phyloP scores from a whole-genome alignment of 2,329 filamentous ascomycete species.

The Colletotrichum sublineola region DNA sequence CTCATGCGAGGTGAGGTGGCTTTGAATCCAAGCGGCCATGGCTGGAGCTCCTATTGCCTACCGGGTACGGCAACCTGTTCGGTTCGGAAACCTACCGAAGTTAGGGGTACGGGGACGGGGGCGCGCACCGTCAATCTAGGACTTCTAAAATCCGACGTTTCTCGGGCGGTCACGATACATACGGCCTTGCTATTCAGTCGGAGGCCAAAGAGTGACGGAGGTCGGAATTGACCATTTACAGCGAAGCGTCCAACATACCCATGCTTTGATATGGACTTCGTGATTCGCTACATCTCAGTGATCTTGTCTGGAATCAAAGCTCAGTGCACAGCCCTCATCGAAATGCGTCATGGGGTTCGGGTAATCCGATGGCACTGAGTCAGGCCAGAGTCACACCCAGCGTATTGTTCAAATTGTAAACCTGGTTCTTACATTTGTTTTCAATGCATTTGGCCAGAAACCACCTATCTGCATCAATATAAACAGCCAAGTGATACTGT shows the following conservation, averaged over 20 bases:
- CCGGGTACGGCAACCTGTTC: background rate
- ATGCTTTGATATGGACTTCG: too few species aligned
- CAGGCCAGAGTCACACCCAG: conserved; percentile 16
- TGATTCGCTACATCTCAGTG: background rate
- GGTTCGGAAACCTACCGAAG: background rate
- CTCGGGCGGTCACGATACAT: background rate
- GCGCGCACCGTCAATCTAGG: background rate
- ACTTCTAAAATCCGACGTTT: background rate
- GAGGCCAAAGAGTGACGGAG: too few species aligned
- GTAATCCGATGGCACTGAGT: conserved; percentile 11
- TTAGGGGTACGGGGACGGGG: background rate
- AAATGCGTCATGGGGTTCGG: background rate
- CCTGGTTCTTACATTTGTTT: background rate
- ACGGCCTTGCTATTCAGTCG: background rate
- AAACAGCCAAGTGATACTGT: too few species aligned
- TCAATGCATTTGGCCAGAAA: background rate
- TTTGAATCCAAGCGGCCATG: background rate
- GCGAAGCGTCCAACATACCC: background rate
- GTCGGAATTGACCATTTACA: background rate
- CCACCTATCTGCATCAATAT: conserved; percentile 1
- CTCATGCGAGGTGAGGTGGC: background rate
- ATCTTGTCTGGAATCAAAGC: background rate
- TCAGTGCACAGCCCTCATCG: background rate
- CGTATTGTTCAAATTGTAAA: background rate
- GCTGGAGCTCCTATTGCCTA: background rate